phyloP scores from a whole-genome alignment of 106 monocot species.

The Apostasia ramifera region DNA sequence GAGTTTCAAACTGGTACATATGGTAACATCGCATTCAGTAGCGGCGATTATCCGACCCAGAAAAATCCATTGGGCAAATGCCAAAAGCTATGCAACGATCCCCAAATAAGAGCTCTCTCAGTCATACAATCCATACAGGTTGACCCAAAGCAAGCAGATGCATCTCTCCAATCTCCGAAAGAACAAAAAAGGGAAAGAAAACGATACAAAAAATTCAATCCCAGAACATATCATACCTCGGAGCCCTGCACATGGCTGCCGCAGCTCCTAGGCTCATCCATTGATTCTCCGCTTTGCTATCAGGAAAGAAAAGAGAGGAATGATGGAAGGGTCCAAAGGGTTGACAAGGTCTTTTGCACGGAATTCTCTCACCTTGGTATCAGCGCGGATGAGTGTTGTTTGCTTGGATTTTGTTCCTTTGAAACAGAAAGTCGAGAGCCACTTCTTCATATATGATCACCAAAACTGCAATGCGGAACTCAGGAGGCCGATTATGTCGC shows the following conservation, averaged over 20 bases:
- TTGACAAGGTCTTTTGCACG: background rate
- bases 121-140: background rate
- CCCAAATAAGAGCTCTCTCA: background rate
- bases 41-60: background rate
- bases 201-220: background rate
- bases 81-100: background rate
- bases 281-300: background rate
- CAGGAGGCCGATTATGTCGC: too few species aligned
- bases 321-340: background rate
- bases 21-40: background rate
- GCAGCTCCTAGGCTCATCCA: background rate
- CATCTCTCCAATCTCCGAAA: background rate
- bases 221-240: background rate
- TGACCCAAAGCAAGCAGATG: background rate
- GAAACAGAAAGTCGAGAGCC: conserved; percentile 1
- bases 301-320: background rate
- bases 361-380: background rate
- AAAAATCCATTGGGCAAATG: background rate
- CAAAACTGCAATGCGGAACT: background rate
- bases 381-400: background rate
- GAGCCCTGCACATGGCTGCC: background rate
- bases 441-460: background rate
- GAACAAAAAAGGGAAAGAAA: background rate
- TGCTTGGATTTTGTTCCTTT: conserved; percentile 2
- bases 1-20: background rate